A percentile compares a stretch with the other conserved stretches of the same genome.
Evolutionary conservation across 2,329 filamentous ascomycete genomes (phyloP).

Genomic region (Trichoderma cornu-damae): DNA sequence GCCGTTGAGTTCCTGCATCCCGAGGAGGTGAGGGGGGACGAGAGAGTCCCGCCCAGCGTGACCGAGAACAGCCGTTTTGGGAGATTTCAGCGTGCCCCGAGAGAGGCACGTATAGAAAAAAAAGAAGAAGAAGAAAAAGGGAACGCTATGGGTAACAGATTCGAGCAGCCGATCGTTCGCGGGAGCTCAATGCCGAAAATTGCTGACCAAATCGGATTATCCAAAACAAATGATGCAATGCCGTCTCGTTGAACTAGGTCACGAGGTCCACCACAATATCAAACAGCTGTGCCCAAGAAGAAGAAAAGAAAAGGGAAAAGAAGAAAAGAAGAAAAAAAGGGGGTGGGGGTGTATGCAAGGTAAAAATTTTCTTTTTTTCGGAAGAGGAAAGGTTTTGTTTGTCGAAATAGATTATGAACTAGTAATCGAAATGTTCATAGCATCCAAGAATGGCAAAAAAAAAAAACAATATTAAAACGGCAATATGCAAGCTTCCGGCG

Average conservation of each 20-base stretch:
- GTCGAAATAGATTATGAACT: conserved; percentile 14
- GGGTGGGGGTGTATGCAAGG: conserved; percentile 19
- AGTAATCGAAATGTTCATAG: background rate
- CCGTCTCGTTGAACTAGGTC: background rate
- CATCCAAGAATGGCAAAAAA: conserved; percentile 3
- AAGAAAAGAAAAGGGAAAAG: too few relatives aligned
- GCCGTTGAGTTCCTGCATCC: conserved; percentile 83
- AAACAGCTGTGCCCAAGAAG: background rate
- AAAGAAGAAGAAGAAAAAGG: too few relatives aligned
- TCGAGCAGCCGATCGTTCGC: background rate
- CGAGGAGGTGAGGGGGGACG: conserved; percentile 80
- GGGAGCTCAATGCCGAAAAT: background rate
- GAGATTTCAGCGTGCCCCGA: conserved; percentile 51
- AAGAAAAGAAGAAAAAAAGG: too few relatives aligned
- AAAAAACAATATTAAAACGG: conserved; percentile 15
- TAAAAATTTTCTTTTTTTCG: conserved; percentile 12
- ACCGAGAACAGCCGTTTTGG: conserved; percentile 79
- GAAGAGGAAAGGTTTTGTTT: too few relatives aligned
- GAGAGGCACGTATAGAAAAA: too few relatives aligned
- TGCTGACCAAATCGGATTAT: background rate
- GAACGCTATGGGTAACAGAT: conserved; percentile 2
- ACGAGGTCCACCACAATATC: conserved; percentile 1
- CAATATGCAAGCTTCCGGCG: conserved; percentile 10
- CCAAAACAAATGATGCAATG: background rate
- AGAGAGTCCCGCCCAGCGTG: conserved; percentile 74